Base-by-base conservation (phyloP, 257 asterid genomes). In the Schizonepeta tenuifolia region DNA sequence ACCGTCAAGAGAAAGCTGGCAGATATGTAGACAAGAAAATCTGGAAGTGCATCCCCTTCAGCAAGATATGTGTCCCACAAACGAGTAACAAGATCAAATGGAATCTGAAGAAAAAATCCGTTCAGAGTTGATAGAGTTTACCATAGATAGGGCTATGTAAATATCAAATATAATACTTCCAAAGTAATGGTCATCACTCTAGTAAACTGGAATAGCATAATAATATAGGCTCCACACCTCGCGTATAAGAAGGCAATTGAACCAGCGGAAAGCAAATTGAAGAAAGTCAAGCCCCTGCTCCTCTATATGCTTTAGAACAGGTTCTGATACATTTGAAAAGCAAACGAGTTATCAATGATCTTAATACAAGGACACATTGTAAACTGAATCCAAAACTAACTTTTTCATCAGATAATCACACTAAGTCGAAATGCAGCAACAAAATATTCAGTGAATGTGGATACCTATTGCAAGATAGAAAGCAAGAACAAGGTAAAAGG, bases 211-310 rank as follows among this genome's bases (percentile, higher is more conserved):
- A 55, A 65, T 17, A 69, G 21, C 40, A 40, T 69, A 18, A 41
- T 15, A 54, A 71, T 36, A 65, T 17, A 72, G 35, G 60, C 46
- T 62, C 38, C 86, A 46, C 60, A 93, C 98, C 98, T 95, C 99
- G 1, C 98, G 98, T 72, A 92, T 95, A 57, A 92, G 91, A 58
- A 95, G 95, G 79, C 99, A 95, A 72, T 95, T 95, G 86, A 92
- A 93, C 99, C 99, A 95, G 75, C 99, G 97, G 86, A 95, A 95
- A 73, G 99, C 89, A 85, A 95, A 95, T 75, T 95, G 99, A 76
- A 95, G 99, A 86, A 92, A 95, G 56, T 95, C 98, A 69, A 95
- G 99, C 72, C 99, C 99, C 83, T 95, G 94, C 22, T 95, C 95
- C 86, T 90, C 97, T 85, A 93, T 85, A 86, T 89, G 98, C 74